A percentile compares a stretch with the other conserved stretches of the same genome.
These are phyloP conservation scores for button mushroom (Agaricus bisporus) DNA, from an alignment of 768 basidiomycete genomes.

Conservation along the genomic window DNA sequence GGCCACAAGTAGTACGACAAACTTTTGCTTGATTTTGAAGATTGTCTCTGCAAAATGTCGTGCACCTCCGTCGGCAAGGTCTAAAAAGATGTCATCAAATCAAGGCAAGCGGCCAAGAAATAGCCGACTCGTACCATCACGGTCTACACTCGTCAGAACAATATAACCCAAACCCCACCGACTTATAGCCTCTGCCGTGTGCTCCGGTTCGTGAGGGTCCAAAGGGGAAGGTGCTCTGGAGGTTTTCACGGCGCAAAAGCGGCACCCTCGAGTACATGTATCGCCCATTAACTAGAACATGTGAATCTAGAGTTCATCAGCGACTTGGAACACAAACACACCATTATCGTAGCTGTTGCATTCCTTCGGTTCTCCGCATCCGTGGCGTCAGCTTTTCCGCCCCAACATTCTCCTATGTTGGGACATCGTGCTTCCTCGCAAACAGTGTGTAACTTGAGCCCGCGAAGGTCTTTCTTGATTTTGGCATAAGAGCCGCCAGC, in stretches of 20 bases:
- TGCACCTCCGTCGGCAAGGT: constrained; percentile 88
- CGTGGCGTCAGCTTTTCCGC: constrained; percentile 64
- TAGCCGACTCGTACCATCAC: constrained; percentile 65
- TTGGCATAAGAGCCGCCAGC: constrained; percentile 82
- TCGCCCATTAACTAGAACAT: constrained; percentile 88
- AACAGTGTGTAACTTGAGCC: constrained; percentile 88
- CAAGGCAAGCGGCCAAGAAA: background rate
- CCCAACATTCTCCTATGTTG: constrained; percentile 99
- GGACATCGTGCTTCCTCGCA: constrained; percentile 99
- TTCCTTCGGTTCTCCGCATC: constrained; percentile 69
- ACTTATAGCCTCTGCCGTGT: constrained; percentile 96
- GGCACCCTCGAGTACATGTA: constrained; percentile 95
- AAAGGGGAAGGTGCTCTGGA: constrained; percentile 82
- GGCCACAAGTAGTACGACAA: constrained; percentile 14
- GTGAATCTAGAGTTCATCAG: background rate
- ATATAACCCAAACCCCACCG: constrained; percentile 99
- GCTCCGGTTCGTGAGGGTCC: constrained; percentile 94
- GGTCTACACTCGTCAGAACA: constrained; percentile 92
- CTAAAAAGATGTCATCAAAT: constrained; percentile 31
- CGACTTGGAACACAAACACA: constrained; percentile 23
- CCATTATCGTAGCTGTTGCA: constrained; percentile 99
- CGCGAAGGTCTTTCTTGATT: constrained; percentile 93
- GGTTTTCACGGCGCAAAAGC: constrained; percentile 97
- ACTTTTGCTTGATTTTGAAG: constrained; percentile 93
- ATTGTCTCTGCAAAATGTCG: constrained; percentile 96